phyloP scores from a whole-genome alignment of 208 protist genomes.

The Trypanosoma grayi region DNA sequence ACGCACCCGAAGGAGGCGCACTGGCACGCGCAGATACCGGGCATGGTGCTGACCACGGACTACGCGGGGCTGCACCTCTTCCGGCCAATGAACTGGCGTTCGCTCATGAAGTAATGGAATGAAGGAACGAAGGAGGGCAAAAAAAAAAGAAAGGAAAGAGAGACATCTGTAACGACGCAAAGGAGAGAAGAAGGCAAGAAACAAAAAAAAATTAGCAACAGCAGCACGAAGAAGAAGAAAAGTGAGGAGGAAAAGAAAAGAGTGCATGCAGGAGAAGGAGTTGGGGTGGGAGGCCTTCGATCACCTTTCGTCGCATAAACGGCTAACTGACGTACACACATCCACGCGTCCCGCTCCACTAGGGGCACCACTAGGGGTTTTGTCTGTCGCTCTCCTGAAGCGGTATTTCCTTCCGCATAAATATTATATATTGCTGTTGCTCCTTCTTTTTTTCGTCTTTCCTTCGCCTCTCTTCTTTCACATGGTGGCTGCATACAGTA shows the following conservation, averaged over 20 bases:
- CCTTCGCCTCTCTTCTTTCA: neutral
- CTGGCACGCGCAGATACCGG: constrained; percentile 97
- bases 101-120: constrained; percentile 70
- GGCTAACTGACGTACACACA: neutral
- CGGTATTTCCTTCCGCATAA: too few species aligned
- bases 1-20: constrained; percentile 97
- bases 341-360: neutral
- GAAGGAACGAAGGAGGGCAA: neutral
- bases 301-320: neutral
- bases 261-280: neutral
- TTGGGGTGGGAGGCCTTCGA: neutral
- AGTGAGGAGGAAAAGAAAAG: neutral
- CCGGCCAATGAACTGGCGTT: constrained; percentile 94
- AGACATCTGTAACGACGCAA: too few species aligned
- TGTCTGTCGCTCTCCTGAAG: too few species aligned
- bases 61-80: constrained; percentile 97
- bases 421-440: too few species aligned
- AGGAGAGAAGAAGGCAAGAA: constrained; percentile 6
- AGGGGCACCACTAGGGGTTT: neutral
- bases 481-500: too few species aligned
- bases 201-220: constrained; percentile 1
- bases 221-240: neutral
- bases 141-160: constrained; percentile 1
- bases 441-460: neutral
- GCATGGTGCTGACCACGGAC: constrained; percentile 95